Conservation (phyloP, 805 yeast species). For the Starmerella vitae region DNA sequence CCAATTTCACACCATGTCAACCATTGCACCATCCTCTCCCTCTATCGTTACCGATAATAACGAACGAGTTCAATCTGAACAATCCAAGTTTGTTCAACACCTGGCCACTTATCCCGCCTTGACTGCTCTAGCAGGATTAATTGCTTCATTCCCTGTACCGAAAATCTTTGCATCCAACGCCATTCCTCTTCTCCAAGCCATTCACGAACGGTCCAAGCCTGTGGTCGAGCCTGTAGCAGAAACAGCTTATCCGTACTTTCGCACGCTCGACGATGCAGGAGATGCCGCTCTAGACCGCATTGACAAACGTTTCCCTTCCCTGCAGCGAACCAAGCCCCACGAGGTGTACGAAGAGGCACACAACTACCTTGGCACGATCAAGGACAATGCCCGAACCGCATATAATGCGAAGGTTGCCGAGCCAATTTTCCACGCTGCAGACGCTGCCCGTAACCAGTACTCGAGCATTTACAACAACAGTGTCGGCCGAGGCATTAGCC, state of each 20-base stretch:
- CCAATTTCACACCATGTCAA: not conserved
- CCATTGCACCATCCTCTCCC: not conserved
- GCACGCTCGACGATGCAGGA: constrained; percentile 39
- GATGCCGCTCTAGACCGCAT: constrained; percentile 42
- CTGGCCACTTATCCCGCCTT: constrained; percentile 41
- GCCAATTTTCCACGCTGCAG: constrained; percentile 30
- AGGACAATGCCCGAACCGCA: constrained; percentile 24
- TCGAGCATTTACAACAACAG: constrained; percentile 40
- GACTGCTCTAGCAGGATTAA: constrained; percentile 44
- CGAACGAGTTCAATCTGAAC: constrained; percentile 17
- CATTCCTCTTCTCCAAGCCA: constrained; percentile 40
- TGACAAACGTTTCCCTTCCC: constrained; percentile 46
- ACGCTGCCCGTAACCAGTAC: constrained; percentile 39
- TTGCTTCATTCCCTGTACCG: constrained; percentile 45
- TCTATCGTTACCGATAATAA: not conserved
- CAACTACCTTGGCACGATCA: constrained; percentile 29
- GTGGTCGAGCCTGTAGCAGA: constrained; percentile 28
- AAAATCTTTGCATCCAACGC: constrained; percentile 49
- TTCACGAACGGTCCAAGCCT: constrained; percentile 23
- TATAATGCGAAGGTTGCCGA: constrained; percentile 38
- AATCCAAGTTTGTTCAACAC: constrained; percentile 35
- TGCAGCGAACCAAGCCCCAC: constrained; percentile 46
- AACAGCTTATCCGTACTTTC: constrained; percentile 34
- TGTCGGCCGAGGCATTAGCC: constrained; percentile 48
- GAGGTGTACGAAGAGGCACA: constrained; percentile 33